phyloP scores from a whole-genome alignment of 1,284 basidiomycete species.

The Rhodotorula sp. region DNA sequence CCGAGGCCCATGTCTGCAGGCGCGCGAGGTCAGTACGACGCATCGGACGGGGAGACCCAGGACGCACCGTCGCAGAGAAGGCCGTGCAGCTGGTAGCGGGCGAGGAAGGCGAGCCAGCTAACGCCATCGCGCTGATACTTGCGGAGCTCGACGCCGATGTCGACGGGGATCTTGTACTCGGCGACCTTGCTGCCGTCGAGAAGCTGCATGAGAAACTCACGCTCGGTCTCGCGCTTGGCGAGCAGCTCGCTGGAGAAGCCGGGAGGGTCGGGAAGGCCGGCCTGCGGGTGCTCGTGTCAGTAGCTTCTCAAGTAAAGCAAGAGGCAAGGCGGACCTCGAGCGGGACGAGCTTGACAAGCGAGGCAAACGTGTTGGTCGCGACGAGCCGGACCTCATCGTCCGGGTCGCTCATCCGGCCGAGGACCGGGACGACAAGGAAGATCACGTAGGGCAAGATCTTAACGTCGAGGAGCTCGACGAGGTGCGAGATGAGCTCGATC shows the following conservation, averaged over 20 bases:
- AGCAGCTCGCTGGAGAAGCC: slow-evolving; percentile 90
- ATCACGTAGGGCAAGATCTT: slow-evolving; percentile 96
- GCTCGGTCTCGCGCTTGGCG: slow-evolving; percentile 80
- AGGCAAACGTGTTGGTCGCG: slow-evolving; percentile 95
- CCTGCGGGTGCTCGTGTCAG: slow-evolving; percentile 56
- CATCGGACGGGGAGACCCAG: not conserved
- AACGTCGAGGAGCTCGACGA: slow-evolving; percentile 88
- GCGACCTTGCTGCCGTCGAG: slow-evolving; percentile 94
- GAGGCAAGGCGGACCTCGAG: slow-evolving; percentile 69
- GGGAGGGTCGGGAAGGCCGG: slow-evolving; percentile 90
- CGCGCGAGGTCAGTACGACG: slow-evolving; percentile 15
- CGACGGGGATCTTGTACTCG: slow-evolving; percentile 82
- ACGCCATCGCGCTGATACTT: slow-evolving; percentile 99
- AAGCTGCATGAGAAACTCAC: slow-evolving; percentile 89
- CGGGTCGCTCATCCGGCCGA: slow-evolving; percentile 95
- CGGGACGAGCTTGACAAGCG: slow-evolving; percentile 98
- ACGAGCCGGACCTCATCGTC: slow-evolving; percentile 89
- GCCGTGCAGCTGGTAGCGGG: slow-evolving; percentile 94
- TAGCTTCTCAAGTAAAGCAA: not conserved
- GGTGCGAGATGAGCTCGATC: slow-evolving; percentile 85
- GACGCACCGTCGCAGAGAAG: slow-evolving; percentile 91
- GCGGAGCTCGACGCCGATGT: slow-evolving; percentile 89
- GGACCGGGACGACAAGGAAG: slow-evolving; percentile 92
- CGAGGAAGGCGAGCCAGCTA: slow-evolving; percentile 97
- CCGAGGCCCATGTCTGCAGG: slow-evolving; percentile 92